phyloP scores from a whole-genome alignment of 805 yeast species.

The Wickerhamomyces chaumierensis region DNA sequence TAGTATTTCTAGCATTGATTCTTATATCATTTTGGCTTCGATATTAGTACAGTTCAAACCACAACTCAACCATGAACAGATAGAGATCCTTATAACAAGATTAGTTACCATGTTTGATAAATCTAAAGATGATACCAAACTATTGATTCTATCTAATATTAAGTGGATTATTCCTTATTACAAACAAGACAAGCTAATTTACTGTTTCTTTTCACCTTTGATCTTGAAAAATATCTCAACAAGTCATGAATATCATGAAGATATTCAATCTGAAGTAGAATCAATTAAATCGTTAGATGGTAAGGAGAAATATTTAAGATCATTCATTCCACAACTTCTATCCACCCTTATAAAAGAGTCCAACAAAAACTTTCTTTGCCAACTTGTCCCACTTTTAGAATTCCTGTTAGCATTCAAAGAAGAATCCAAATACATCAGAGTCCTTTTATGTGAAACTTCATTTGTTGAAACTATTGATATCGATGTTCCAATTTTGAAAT shows the following conservation, averaged over 20 bases:
- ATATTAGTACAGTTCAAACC: not conserved
- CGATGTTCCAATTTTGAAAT: constrained; percentile 8
- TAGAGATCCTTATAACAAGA: not conserved
- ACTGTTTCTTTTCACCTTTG: not conserved
- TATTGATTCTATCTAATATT: too few relatives aligned
- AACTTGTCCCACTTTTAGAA: not conserved
- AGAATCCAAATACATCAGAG: not conserved
- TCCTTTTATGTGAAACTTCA: not conserved
- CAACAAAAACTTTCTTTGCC: not conserved
- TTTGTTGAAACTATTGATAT: not conserved
- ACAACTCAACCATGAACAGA: not conserved
- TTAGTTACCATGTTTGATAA: not conserved
- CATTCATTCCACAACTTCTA: constrained; percentile 6
- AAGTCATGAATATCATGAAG: not conserved
- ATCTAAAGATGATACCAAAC: not conserved
- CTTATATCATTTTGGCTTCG: not conserved
- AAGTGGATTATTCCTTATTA: not conserved
- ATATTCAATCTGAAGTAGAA: not conserved
- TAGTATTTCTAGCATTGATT: not conserved
- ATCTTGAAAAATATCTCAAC: not conserved
- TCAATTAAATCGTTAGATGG: not conserved
- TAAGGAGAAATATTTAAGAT: not conserved
- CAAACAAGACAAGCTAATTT: not conserved
- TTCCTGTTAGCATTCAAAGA: not conserved
- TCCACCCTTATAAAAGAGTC: constrained; percentile 2